These are phyloP conservation scores for Lentithecium fluviatile DNA, from an alignment of 495 filamentous ascomycete genomes.

Conservation along the genomic window DNA sequence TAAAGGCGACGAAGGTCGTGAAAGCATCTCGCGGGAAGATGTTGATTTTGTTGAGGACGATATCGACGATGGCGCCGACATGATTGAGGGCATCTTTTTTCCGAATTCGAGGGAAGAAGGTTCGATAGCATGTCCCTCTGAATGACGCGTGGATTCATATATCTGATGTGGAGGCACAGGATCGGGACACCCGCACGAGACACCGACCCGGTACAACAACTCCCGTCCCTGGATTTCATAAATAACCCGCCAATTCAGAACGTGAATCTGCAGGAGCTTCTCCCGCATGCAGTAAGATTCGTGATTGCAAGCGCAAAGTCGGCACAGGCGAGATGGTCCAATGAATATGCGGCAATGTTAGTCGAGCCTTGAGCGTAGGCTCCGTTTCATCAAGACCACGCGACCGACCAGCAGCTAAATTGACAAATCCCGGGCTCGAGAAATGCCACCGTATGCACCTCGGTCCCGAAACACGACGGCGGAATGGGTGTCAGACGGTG, in stretches of 20 bases:
- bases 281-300: neutral
- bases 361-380: neutral
- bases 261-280: neutral
- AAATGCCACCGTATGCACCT: neutral
- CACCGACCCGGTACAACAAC: constrained; percentile 6
- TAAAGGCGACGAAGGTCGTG: neutral
- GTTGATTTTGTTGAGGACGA: constrained; percentile 7
- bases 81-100: neutral
- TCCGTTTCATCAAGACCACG: constrained; percentile 15
- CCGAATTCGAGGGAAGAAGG: too few species aligned
- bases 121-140: neutral
- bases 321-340: too few species aligned
- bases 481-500: neutral
- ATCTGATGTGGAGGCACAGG: too few species aligned
- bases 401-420: constrained; percentile 1
- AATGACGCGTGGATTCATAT: constrained; percentile 22
- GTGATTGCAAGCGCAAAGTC: too few species aligned
- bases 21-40: constrained; percentile 16
- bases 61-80: neutral
- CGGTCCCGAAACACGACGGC: constrained; percentile 8
- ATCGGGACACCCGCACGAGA: neutral
- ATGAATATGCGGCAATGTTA: neutral
- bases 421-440: constrained; percentile 24
- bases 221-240: constrained; percentile 13
- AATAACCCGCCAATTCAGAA: neutral